Conservation (phyloP, 2,329 filamentous ascomycete genomes). For the Aphanocladium album region DNA sequence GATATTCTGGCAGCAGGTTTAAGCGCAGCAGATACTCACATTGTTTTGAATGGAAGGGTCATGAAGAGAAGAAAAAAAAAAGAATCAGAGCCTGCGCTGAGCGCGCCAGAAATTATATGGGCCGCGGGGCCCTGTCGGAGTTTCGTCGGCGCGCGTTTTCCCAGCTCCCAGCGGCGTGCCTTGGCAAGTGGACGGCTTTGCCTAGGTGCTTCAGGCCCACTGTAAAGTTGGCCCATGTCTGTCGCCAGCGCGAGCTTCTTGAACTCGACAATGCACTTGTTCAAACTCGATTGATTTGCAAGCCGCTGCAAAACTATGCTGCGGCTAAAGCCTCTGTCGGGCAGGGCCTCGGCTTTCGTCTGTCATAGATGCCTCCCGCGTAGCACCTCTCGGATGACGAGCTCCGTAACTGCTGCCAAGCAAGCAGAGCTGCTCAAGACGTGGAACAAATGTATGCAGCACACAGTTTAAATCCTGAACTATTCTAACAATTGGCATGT, state of each 20-base stretch:
- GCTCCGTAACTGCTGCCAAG: constrained; percentile 12
- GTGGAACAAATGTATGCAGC: constrained; percentile 28
- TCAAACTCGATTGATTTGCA: not conserved
- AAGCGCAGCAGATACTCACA: constrained; percentile 53
- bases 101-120: constrained; percentile 32
- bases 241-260: not conserved
- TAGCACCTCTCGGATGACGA: not conserved
- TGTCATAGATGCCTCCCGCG: not conserved
- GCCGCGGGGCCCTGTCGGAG: constrained; percentile 19
- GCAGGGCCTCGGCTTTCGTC: not conserved
- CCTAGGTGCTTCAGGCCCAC: not conserved
- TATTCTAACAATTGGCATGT: not conserved
- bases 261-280: not conserved
- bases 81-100: constrained; percentile 28
- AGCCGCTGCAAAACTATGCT: not conserved
- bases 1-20: constrained; percentile 16
- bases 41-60: constrained; percentile 99
- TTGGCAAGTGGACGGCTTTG: too few species aligned
- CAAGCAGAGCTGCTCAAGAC: constrained; percentile 22
- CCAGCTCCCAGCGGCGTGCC: not conserved
- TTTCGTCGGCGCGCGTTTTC: constrained; percentile 22
- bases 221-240: constrained; percentile 5
- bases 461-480: not conserved
- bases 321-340: not conserved
- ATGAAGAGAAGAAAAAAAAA: constrained; percentile 55